These are phyloP conservation scores for Hordeum pubiflorum DNA, from an alignment of 202 grass and related monocot genomes.

Conservation along the genomic window DNA sequence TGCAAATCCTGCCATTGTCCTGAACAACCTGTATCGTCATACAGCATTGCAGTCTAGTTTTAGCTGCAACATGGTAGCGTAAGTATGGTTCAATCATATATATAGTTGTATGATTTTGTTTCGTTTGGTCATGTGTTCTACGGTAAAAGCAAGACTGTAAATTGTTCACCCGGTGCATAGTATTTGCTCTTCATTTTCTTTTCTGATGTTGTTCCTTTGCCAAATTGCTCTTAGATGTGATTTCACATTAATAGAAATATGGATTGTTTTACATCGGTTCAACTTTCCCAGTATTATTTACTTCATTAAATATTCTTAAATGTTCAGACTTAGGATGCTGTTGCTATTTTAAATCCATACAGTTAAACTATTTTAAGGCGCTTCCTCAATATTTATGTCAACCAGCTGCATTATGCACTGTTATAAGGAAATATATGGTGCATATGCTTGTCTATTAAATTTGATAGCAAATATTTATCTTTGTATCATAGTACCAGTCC, in stretches of 20 bases:
- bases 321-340: background rate
- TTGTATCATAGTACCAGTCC: background rate
- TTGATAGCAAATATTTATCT: background rate
- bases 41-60: conserved; percentile 95
- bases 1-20: conserved; percentile 71
- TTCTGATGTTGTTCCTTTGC: conserved; percentile 9
- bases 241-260: background rate
- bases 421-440: background rate
- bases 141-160: background rate
- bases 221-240: background rate
- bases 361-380: background rate
- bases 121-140: conserved; percentile 21
- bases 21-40: conserved; percentile 87
- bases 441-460: conserved; percentile 6
- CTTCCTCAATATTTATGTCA: background rate
- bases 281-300: background rate
- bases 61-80: conserved; percentile 99
- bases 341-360: background rate
- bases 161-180: conserved; percentile 11
- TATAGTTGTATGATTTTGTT: background rate
- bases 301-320: conserved; percentile 1
- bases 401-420: background rate
- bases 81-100: conserved; percentile 39
- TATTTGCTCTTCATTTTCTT: conserved; percentile 10
- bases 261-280: background rate